Evolutionary conservation across 805 yeast genomes (phyloP), one percentile per base, ranked within the genome.

Genomic region (Candida manassasensis): DNA sequence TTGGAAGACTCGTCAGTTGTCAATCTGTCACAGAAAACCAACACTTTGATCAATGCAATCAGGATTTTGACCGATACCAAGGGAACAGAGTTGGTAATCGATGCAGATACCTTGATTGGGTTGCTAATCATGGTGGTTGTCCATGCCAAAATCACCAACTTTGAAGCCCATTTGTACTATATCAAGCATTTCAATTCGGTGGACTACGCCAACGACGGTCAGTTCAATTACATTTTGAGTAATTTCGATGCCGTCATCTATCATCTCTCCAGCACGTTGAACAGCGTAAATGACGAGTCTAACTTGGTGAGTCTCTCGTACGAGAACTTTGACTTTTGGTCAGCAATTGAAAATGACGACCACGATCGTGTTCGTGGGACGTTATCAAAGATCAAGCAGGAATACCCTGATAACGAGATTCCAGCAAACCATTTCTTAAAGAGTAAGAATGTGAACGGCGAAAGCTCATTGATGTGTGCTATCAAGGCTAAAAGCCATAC

Each of bases 31-130:
- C 57, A 60, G 4, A 81, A 82, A 52, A 56, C 75, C 16, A 53
- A 55, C 4, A 61, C 75, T 1, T 53, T 88, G 4, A 52, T 72
- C 2, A 59, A 68, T 0, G 75, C 88, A 0, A 62, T 86, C 16
- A 59, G 68, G 26, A 57, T 63, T 1, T 49, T 87, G 16, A 73
- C 86, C 3, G 42, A 38, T 3, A 18, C 40, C 9, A 12, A 29
- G 27, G 21, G 35, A 16, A 10, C 30, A 19, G 26, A 31, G 14
- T 35, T 67, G 3, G 48, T 69, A 0, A 65, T 85, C 5, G 89
- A 82, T 57, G 97, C 97, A 0, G 97, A 89, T 52, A 77, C 84
- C 0, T 59, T 89, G 15, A 70, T 89, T 3, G 81, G 88, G 1
- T 60, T 89, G 30, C 59, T 89, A 41, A 71, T 87, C 5, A 63